Evolutionary conservation across 2,329 filamentous ascomycete genomes (phyloP).

Genomic region (Claviceps sorghi): DNA sequence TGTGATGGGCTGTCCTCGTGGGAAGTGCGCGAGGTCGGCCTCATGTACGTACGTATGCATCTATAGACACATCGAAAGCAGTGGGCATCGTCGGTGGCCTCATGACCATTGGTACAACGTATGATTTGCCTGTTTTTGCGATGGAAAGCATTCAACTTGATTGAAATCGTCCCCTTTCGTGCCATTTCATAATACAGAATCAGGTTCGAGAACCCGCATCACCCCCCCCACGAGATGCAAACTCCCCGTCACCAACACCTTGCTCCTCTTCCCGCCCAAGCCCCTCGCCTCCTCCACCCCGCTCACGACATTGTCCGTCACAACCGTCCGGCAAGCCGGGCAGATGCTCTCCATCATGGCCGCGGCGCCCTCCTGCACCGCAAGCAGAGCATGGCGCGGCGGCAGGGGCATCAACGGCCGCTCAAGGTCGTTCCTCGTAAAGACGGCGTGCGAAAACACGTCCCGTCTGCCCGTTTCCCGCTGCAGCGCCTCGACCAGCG

Average conservation of each 20-base stretch:
- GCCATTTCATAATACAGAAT: conserved; percentile 18
- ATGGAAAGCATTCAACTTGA: too few species aligned
- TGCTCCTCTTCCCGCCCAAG: conserved; percentile 21
- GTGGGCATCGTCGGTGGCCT: not conserved
- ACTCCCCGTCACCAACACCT: conserved; percentile 64
- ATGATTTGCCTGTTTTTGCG: too few species aligned
- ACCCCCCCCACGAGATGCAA: conserved; percentile 71
- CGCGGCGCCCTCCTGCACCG: conserved; percentile 55
- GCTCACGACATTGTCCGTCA: conserved; percentile 56
- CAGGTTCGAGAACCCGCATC: conserved; percentile 52
- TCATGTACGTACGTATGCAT: too few species aligned
- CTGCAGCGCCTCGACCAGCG: conserved; percentile 43
- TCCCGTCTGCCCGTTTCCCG: conserved; percentile 20
- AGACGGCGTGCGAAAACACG: conserved; percentile 59
- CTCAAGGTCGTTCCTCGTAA: conserved; percentile 59
- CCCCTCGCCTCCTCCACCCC: conserved; percentile 44
- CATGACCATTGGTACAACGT: not conserved
- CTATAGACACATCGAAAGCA: too few species aligned
- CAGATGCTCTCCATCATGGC: conserved; percentile 43
- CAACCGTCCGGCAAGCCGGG: conserved; percentile 27
- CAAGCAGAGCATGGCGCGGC: conserved; percentile 18
- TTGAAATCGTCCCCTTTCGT: not conserved
- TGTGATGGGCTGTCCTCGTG: conserved; percentile 14
- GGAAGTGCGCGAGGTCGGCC: too few species aligned
- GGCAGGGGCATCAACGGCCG: not conserved